phyloP scores from a whole-genome alignment of 2,329 filamentous ascomycete genomes.

The Aspergillus tanneri region DNA sequence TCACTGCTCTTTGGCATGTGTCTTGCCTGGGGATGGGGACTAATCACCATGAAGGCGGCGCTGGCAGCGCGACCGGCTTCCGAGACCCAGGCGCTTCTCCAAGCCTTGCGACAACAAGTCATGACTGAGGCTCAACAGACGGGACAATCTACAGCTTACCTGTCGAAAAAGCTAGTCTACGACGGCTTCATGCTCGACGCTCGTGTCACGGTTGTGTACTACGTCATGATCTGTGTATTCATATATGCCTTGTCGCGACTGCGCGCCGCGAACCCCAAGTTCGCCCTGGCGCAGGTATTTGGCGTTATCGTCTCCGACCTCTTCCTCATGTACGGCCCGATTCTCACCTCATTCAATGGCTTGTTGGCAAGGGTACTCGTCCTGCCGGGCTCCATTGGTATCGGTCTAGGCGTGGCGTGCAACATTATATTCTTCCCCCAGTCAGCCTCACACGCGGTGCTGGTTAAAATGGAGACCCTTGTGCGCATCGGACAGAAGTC shows the following conservation, averaged over 20 bases:
- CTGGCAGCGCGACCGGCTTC: conserved; percentile 43
- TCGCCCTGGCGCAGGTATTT: conserved; percentile 48
- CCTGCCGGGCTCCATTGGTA: conserved; percentile 48
- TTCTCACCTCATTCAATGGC: conserved; percentile 44
- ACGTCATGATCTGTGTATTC: conserved; percentile 44
- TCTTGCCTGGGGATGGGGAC: conserved; percentile 52
- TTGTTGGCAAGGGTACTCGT: conserved; percentile 43
- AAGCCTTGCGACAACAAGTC: conserved; percentile 32
- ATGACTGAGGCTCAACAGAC: conserved; percentile 37
- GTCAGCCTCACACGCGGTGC: conserved; percentile 49
- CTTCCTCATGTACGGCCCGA: conserved; percentile 47
- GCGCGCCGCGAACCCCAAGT: conserved; percentile 48
- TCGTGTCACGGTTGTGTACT: conserved; percentile 40
- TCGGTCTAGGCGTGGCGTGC: conserved; percentile 47
- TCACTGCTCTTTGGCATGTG: conserved; percentile 50
- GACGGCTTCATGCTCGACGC: conserved; percentile 51
- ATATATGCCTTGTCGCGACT: conserved; percentile 48
- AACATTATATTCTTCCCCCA: conserved; percentile 51
- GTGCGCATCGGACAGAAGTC: no score
- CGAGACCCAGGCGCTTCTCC: conserved; percentile 42
- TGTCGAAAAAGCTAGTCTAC: conserved; percentile 41
- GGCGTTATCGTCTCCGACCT: conserved; percentile 50
- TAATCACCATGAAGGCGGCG: conserved; percentile 52
- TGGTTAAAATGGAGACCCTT: conserved; percentile 36
- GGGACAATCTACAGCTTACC: conserved; percentile 29